Conservation (phyloP, 2,329 filamentous ascomycete genomes). For the Apiospora rasikravindrae region DNA sequence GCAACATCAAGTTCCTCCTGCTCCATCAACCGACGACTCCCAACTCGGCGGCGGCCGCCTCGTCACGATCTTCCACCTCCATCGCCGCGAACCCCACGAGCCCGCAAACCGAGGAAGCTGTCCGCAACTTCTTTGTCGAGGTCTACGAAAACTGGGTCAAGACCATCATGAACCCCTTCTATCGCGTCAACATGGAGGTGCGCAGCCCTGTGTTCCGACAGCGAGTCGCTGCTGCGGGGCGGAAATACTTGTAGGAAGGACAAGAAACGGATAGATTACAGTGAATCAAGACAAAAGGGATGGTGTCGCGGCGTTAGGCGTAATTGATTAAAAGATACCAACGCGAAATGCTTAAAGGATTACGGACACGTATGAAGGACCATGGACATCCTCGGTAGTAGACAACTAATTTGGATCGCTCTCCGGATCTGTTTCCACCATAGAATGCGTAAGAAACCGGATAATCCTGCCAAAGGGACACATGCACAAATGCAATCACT, state of each 20-base stretch:
- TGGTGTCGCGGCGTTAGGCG: background rate
- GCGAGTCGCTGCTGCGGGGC: constrained; percentile 83
- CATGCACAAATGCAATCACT: background rate
- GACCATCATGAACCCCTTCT: constrained; percentile 97
- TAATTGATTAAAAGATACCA: background rate
- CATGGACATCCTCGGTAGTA: background rate
- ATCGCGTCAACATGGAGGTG: constrained; percentile 82
- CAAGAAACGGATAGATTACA: background rate
- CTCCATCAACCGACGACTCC: constrained; percentile 77
- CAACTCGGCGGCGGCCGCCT: constrained; percentile 37
- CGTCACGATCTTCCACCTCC: constrained; percentile 66
- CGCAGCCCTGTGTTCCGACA: constrained; percentile 84
- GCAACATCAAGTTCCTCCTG: constrained; percentile 91
- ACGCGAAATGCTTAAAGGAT: background rate
- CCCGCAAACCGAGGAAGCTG: constrained; percentile 91
- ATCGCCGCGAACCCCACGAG: constrained; percentile 85
- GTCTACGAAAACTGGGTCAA: constrained; percentile 98
- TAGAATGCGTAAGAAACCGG: background rate
- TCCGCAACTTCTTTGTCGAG: constrained; percentile 92
- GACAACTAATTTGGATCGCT: no score
- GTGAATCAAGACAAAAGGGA: background rate
- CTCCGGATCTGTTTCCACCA: no score
- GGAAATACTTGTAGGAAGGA: constrained; percentile 77
- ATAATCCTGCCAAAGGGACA: background rate
- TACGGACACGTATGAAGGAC: background rate